Conservation (phyloP, 176 grass and related monocot genomes). For the Oryza officinalis region DNA sequence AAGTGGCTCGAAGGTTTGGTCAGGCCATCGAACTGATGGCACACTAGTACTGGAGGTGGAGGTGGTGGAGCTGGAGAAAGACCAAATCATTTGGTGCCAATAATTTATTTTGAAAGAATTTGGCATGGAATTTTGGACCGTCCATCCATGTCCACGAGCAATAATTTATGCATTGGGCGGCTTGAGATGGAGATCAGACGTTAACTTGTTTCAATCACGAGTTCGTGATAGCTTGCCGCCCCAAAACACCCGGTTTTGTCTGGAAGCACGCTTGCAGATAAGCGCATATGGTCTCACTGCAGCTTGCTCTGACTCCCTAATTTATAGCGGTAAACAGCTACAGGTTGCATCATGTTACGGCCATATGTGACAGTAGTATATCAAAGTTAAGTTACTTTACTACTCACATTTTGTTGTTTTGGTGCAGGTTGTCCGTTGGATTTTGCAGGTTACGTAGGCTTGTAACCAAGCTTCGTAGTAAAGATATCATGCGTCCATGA, state of each 20-base stretch:
- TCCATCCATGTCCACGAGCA: constrained; percentile 9
- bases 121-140: constrained; percentile 8
- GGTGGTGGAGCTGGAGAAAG: neutral
- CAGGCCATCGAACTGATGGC: neutral
- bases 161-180: constrained; percentile 20
- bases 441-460: neutral
- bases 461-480: neutral
- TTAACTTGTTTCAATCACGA: constrained; percentile 13
- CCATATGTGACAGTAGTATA: neutral
- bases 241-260: constrained; percentile 29
- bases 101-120: constrained; percentile 5
- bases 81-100: neutral
- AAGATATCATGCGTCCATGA: neutral
- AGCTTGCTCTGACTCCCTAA: neutral
- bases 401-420: neutral
- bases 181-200: constrained; percentile 12
- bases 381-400: too few relatives aligned
- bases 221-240: constrained; percentile 41
- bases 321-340: neutral
- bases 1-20: neutral
- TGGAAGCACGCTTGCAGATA: neutral
- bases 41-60: neutral
- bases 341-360: neutral
- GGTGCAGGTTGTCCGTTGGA: neutral
- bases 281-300: neutral